Conservation (phyloP, 2,329 filamentous ascomycete species). For the Geoglossum cookeanum region DNA sequence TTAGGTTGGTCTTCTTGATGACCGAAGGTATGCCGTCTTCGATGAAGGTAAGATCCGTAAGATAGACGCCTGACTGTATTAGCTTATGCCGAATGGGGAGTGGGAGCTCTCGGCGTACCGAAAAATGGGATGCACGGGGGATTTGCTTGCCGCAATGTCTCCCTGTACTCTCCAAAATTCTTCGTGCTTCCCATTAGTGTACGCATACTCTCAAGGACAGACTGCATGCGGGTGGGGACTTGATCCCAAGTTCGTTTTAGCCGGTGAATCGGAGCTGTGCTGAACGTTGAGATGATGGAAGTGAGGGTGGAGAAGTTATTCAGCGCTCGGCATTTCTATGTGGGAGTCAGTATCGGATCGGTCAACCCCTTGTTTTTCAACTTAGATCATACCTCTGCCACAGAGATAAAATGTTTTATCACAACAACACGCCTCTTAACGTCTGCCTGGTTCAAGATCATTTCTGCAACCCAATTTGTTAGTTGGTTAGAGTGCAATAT, state of each 20-base stretch:
- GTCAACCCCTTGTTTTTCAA: not conserved
- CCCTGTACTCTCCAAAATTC: slow-evolving; percentile 94
- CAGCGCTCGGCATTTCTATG: slow-evolving; percentile 71
- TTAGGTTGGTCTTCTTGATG: slow-evolving; percentile 88
- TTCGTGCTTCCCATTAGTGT: slow-evolving; percentile 92
- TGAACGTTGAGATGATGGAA: slow-evolving; percentile 89
- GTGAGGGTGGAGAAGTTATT: slow-evolving; percentile 98
- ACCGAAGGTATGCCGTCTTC: slow-evolving; percentile 94
- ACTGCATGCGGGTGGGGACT: slow-evolving; percentile 67
- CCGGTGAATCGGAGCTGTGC: slow-evolving; percentile 85
- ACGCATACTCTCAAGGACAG: slow-evolving; percentile 74
- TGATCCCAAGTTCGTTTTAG: slow-evolving; percentile 88
- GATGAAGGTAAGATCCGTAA: slow-evolving; percentile 95
- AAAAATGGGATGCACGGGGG: slow-evolving; percentile 98
- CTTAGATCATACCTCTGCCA: slow-evolving; percentile 60
- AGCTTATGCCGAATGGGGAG: slow-evolving; percentile 6
- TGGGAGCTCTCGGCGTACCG: slow-evolving; percentile 34
- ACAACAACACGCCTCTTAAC: slow-evolving; percentile 92
- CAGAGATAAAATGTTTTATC: slow-evolving; percentile 93
- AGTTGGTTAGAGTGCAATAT: slow-evolving; percentile 97
- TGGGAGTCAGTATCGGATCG: slow-evolving; percentile 10
- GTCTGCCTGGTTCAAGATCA: slow-evolving; percentile 89
- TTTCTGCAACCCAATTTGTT: slow-evolving; percentile 98
- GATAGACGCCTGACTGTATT: slow-evolving; percentile 54
- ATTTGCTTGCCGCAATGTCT: slow-evolving; percentile 78